These are phyloP conservation scores for Exophiala calicioides DNA, from an alignment of 2,329 filamentous ascomycete genomes.

Conservation along the genomic window DNA sequence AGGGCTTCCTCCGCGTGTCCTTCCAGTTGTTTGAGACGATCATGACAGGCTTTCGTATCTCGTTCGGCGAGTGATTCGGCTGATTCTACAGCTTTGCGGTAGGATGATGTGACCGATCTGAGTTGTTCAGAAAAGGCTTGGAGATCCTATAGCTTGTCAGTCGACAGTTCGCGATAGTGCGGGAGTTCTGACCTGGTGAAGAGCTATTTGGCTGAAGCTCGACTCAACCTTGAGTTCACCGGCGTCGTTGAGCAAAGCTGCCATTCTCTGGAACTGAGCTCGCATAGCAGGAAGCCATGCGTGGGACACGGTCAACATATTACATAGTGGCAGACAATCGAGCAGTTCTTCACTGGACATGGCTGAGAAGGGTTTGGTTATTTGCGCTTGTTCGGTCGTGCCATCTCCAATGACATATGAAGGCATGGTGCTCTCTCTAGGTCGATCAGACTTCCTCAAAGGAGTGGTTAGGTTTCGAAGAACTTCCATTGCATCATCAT, in stretches of 20 bases:
- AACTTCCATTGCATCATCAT: conserved; percentile 21
- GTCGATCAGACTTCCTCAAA: conserved; percentile 22
- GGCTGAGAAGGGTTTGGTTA: conserved; percentile 21
- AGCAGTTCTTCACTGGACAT: conserved; percentile 27
- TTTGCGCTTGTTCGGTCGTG: conserved; percentile 6
- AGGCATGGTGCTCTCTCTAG: conserved; percentile 13
- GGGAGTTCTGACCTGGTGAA: conserved; percentile 8
- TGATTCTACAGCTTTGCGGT: conserved; percentile 21
- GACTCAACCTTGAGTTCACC: conserved; percentile 15
- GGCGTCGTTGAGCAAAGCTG: conserved; percentile 18
- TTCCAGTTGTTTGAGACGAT: conserved; percentile 22
- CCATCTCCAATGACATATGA: conserved; percentile 15
- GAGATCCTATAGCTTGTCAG: conserved; percentile 21
- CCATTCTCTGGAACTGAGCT: conserved; percentile 18
- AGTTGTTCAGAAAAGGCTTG: conserved; percentile 15
- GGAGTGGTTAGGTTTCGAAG: conserved; percentile 20
- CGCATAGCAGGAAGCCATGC: conserved; percentile 27
- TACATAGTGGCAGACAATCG: conserved; percentile 15
- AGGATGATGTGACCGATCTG: conserved; percentile 18
- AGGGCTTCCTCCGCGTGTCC: conserved; percentile 13
- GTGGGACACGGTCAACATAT: conserved; percentile 7
- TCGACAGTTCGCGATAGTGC: neutral
- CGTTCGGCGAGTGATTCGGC: conserved; percentile 26
- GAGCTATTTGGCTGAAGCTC: conserved; percentile 13
- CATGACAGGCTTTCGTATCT: conserved; percentile 13